Base-by-base conservation (phyloP, 2,329 filamentous ascomycete species). In the Aspergillus arachidicola region DNA sequence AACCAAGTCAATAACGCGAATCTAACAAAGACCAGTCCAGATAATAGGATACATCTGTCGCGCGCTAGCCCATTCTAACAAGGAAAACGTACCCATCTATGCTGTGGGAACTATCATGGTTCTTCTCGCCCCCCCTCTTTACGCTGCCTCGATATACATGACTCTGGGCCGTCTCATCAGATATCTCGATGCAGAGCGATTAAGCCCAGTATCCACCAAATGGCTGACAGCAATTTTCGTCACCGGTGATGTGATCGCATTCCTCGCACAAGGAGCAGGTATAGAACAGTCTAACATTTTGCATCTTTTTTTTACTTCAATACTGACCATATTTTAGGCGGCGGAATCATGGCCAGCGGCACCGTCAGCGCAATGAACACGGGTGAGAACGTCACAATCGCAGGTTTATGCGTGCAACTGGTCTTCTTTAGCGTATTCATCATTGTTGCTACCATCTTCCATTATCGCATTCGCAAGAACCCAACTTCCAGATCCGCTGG, bases 11-110 rank as follows among this genome's bases (percentile, higher is more conserved):
- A 48, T 9, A 28, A 28, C 41, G 12, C 10, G 5, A 3, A 36
- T 4, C 61, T 59, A 43, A 58, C 46, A 9, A 6, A n/a, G 1
- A 21, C 5, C 43, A 85, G 83, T 86, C 73, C 82, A 87, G 65
- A 67, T 72, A 10, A 69, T 76, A 34, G 74, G 75, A 38, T 75
- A 76, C 46, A 68, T 72, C 48, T 71, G 67, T 34, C 72, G 73
- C 23, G 65, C 67, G 3, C 36, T 68, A n/a, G 69, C 69, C 3
- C 72, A 74, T 55, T 67, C 67, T 57, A 64, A 75, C 55, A 72
- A 64, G 12, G 58, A 66, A 41, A 66, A 65, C 32, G 63, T 71
- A 7, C 28, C 68, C 4, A 63, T 73, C 11, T 80, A 75, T 63
- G 71, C 74, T 6, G 66, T 78, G 3, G 77, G 80, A 58, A 71